Evolutionary conservation across 2,329 filamentous ascomycete species (phyloP).

Genomic region (Zopfia rhizophila): DNA sequence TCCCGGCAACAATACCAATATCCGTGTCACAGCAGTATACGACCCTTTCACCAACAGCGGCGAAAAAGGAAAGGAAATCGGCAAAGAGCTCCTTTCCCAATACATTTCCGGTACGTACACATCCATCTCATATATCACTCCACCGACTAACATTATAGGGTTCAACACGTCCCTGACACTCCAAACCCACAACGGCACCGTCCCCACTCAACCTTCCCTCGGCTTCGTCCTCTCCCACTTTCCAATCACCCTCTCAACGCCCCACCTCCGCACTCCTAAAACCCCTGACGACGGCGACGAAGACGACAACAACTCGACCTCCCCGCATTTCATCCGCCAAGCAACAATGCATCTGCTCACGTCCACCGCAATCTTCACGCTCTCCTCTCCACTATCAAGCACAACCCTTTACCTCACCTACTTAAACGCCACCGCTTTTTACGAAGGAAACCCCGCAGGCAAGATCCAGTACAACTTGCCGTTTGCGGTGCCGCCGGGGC

Average conservation of each 20-base stretch:
- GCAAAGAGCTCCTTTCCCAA: slow-evolving; percentile 79
- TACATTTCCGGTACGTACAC: slow-evolving; percentile 77
- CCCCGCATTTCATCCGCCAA: slow-evolving; percentile 79
- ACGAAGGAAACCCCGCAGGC: slow-evolving; percentile 83
- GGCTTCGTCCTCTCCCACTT: slow-evolving; percentile 78
- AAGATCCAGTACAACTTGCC: slow-evolving; percentile 78
- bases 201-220: slow-evolving; percentile 78
- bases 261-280: slow-evolving; percentile 69
- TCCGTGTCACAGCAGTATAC: slow-evolving; percentile 77
- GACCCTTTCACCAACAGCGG: slow-evolving; percentile 74
- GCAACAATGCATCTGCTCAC: slow-evolving; percentile 87
- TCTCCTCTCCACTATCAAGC: slow-evolving; percentile 79
- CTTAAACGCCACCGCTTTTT: slow-evolving; percentile 86
- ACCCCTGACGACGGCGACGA: slow-evolving; percentile 54
- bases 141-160: slow-evolving; percentile 54
- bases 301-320: slow-evolving; percentile 55
- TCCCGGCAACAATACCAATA: slow-evolving; percentile 76
- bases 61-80: slow-evolving; percentile 67
- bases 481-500: slow-evolving; percentile 80
- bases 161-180: slow-evolving; percentile 84
- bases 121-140: slow-evolving; percentile 16
- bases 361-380: slow-evolving; percentile 84
- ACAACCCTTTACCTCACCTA: slow-evolving; percentile 80
- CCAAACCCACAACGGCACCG: slow-evolving; percentile 74
- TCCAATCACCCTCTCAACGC: slow-evolving; percentile 76